These are phyloP conservation scores for Colletotrichum horii DNA, from an alignment of 2,329 filamentous ascomycete genomes.

Conservation along the genomic window DNA sequence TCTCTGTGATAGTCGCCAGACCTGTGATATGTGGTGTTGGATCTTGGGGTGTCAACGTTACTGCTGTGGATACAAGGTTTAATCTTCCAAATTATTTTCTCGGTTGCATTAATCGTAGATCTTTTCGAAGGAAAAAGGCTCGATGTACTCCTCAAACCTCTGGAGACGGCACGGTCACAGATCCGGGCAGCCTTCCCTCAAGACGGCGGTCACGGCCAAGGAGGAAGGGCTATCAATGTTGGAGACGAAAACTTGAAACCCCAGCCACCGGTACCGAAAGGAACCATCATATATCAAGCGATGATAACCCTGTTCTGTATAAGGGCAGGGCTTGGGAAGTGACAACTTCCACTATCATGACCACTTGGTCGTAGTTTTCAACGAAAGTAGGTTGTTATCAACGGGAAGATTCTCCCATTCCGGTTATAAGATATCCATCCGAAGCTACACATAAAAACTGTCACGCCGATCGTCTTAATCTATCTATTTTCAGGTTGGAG, in stretches of 20 bases:
- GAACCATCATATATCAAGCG: background rate
- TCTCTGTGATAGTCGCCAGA: background rate
- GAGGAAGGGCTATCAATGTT: background rate
- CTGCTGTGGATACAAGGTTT: background rate
- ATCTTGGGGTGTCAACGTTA: background rate
- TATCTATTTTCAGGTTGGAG: background rate
- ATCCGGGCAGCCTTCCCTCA: background rate
- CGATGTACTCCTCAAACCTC: background rate
- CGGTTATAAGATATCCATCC: background rate
- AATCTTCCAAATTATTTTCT: background rate
- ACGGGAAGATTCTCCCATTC: background rate
- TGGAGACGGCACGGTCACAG: background rate
- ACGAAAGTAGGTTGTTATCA: background rate
- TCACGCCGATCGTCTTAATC: background rate
- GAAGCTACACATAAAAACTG: background rate
- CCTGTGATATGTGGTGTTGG: background rate
- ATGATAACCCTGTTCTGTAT: background rate
- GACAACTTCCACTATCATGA: background rate
- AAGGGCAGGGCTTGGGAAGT: background rate
- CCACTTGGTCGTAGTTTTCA: background rate
- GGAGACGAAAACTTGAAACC: background rate
- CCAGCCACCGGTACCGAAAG: background rate
- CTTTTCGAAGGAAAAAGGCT: background rate
- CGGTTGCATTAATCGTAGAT: background rate
- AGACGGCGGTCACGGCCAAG: background rate